phyloP scores from a whole-genome alignment of 2,329 filamentous ascomycete genomes.

The Ascochyta lentis region DNA sequence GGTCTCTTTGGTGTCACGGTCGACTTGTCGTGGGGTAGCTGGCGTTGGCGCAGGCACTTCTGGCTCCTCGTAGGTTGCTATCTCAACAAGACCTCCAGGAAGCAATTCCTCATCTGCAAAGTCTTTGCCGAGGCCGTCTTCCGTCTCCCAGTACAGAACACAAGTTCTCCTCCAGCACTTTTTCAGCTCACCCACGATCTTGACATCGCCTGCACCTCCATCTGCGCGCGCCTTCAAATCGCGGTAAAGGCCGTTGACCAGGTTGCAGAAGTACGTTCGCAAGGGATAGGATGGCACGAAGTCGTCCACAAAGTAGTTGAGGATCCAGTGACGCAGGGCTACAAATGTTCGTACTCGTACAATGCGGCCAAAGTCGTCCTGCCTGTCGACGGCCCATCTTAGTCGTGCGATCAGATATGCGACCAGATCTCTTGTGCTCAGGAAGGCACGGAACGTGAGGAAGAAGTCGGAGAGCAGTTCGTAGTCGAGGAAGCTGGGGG shows the following conservation, averaged over 20 bases:
- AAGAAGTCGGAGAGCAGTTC: constrained; percentile 98
- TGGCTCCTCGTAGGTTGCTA: constrained; percentile 33
- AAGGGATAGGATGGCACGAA: constrained; percentile 80
- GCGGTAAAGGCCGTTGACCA: constrained; percentile 71
- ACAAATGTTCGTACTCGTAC: constrained; percentile 97
- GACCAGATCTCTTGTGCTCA: constrained; percentile 77
- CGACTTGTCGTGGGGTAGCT: constrained; percentile 31
- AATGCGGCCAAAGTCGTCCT: constrained; percentile 86
- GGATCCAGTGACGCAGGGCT: constrained; percentile 92
- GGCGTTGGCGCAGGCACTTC: constrained; percentile 21
- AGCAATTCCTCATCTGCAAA: constrained; percentile 71
- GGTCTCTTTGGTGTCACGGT: constrained; percentile 42
- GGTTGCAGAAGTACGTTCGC: constrained; percentile 77
- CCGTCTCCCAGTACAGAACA: constrained; percentile 83
- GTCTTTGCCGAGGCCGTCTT: constrained; percentile 66
- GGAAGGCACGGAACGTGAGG: constrained; percentile 87
- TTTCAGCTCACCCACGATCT: constrained; percentile 92
- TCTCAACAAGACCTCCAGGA: constrained; percentile 73
- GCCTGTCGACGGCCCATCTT: constrained; percentile 81
- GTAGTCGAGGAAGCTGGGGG: constrained; percentile 93
- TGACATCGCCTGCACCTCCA: constrained; percentile 70
- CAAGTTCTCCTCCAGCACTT: constrained; percentile 96
- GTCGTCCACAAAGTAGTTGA: constrained; percentile 97
- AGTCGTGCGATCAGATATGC: constrained; percentile 84
- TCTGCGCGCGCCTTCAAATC: constrained; percentile 60